Evolutionary conservation across 148 eudicot species (phyloP).

Genomic region (Vaccinium macrocarpon): DNA sequence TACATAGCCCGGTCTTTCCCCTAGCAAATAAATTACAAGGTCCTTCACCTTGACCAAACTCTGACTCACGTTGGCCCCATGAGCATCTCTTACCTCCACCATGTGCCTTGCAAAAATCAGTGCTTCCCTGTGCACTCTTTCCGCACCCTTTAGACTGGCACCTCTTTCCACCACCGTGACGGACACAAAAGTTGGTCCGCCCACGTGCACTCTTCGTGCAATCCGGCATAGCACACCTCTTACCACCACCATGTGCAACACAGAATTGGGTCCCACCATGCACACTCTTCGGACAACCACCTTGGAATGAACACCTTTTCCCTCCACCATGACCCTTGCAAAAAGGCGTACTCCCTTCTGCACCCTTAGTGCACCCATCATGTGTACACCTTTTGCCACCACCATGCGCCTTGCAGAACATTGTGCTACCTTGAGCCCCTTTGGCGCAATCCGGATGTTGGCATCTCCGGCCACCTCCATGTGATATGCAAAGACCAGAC

Average conservation of each 20-base stretch:
- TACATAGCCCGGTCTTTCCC: slow-evolving; percentile 74
- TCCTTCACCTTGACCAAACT: slow-evolving; percentile 49
- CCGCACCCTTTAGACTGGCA: slow-evolving; percentile 74
- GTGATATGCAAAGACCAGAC: slow-evolving; percentile 95
- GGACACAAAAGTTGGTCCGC: slow-evolving; percentile 83
- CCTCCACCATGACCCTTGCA: slow-evolving; percentile 99
- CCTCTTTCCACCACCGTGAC: slow-evolving; percentile 97
- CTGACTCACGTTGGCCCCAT: slow-evolving; percentile 83
- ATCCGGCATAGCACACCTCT: slow-evolving; percentile 71
- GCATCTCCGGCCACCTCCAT: slow-evolving; percentile 97
- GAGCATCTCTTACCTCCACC: slow-evolving; percentile 92
- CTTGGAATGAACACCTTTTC: slow-evolving; percentile 78
- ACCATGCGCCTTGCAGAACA: slow-evolving; percentile 97
- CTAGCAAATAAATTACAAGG: slow-evolving; percentile 76
- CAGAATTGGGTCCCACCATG: slow-evolving; percentile 94
- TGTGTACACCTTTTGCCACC: slow-evolving; percentile 90
- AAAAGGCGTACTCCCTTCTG: slow-evolving; percentile 91
- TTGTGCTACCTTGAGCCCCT: slow-evolving; percentile 98
- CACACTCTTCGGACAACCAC: slow-evolving; percentile 88
- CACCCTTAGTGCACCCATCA: slow-evolving; percentile 85
- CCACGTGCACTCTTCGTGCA: slow-evolving; percentile 97
- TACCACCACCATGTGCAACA: slow-evolving; percentile 98
- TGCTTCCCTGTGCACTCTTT: slow-evolving; percentile 98
- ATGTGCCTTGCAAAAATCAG: slow-evolving; percentile 97
- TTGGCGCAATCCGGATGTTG: slow-evolving; percentile 67